phyloP scores from a whole-genome alignment of 2,329 filamentous ascomycete genomes.

The Cladosporium halotolerans region DNA sequence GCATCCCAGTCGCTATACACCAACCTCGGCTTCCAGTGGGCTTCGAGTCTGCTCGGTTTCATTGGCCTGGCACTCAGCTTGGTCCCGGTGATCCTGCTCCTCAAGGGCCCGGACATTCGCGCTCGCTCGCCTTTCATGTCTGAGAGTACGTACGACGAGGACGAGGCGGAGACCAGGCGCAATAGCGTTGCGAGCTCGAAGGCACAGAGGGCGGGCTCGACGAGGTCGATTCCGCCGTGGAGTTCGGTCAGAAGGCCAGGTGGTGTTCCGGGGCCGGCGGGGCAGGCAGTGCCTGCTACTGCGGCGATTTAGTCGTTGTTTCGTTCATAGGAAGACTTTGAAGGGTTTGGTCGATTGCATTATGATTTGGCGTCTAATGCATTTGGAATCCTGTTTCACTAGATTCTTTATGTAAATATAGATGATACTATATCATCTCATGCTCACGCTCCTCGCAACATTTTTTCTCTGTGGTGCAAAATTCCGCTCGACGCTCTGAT shows the following conservation, averaged over 20 bases:
- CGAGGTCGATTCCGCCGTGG: not conserved
- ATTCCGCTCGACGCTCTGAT: too few species aligned
- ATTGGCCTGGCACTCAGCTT: conserved; percentile 39
- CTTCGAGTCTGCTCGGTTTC: conserved; percentile 29
- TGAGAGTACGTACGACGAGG: conserved; percentile 23
- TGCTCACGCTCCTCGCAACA: too few species aligned
- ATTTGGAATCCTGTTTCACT: too few species aligned
- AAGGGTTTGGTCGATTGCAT: too few species aligned
- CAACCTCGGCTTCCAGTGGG: conserved; percentile 31
- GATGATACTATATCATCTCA: too few species aligned
- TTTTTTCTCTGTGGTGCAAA: too few species aligned
- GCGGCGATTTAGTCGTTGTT: not conserved
- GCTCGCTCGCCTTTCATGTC: conserved; percentile 25
- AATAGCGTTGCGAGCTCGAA: conserved; percentile 13
- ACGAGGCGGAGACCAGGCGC: conserved; percentile 18
- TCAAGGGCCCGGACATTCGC: conserved; percentile 24
- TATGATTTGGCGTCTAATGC: too few species aligned
- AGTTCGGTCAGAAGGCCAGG: conserved; percentile 2
- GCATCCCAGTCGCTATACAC: conserved; percentile 25
- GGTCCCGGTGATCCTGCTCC: conserved; percentile 30
- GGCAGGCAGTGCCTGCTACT: conserved; percentile 1
- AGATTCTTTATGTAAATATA: too few species aligned
- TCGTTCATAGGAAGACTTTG: not conserved
- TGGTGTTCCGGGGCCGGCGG: conserved; percentile 6
- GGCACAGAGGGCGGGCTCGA: conserved; percentile 10